A percentile compares a stretch with the other conserved stretches of the same genome.
These are phyloP conservation scores for Agaricus sinodeliciosus DNA, from an alignment of 768 basidiomycete species.

Conservation along the genomic window DNA sequence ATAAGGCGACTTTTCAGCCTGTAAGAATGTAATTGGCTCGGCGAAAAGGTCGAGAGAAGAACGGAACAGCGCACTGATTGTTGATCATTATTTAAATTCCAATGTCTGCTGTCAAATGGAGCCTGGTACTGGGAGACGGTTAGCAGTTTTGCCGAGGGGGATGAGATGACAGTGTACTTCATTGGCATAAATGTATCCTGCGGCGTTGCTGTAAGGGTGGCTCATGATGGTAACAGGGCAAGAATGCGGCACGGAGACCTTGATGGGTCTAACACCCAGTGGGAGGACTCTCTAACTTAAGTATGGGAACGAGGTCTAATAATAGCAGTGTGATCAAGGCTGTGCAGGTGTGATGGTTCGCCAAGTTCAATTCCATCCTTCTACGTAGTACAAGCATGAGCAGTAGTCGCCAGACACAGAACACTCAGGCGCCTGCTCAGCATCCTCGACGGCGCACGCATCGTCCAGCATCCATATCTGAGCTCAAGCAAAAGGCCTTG, in stretches of 20 bases:
- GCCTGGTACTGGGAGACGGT: not conserved
- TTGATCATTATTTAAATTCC: not conserved
- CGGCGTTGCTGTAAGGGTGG: slow-evolving; percentile 27
- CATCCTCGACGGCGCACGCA: not conserved
- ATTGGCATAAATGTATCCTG: slow-evolving; percentile 27
- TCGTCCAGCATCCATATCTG: slow-evolving; percentile 55
- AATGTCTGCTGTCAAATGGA: not conserved
- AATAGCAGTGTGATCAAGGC: not conserved
- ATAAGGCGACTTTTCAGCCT: too few species aligned
- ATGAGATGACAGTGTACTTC: slow-evolving; percentile 14
- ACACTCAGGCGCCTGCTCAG: not conserved
- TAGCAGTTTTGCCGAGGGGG: not conserved
- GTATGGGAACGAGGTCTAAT: not conserved
- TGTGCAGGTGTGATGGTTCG: not conserved
- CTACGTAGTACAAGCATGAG: slow-evolving; percentile 2
- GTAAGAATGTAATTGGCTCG: too few species aligned
- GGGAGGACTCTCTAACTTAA: not conserved
- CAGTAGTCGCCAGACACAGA: not conserved
- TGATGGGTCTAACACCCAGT: not conserved
- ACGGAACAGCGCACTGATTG: too few species aligned
- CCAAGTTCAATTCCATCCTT: not conserved
- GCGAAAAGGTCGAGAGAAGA: not conserved
- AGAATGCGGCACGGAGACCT: not conserved
- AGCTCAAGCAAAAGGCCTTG: slow-evolving; percentile 58
- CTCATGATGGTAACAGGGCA: slow-evolving; percentile 14